These are phyloP conservation scores for Suillus ampliporus DNA, from an alignment of 768 basidiomycete genomes.

Conservation along the genomic window DNA sequence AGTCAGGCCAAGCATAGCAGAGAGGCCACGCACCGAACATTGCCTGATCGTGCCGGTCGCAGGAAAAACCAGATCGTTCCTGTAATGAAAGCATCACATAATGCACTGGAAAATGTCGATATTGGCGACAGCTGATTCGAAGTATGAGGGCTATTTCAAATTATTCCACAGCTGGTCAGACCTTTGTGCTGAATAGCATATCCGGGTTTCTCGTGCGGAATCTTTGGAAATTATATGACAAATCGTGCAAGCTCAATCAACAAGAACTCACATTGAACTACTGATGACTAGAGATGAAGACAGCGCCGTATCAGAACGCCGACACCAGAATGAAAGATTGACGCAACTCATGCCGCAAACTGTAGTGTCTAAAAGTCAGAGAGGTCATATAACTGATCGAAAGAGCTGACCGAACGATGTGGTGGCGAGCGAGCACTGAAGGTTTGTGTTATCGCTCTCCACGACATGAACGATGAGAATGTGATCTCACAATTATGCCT, in stretches of 20 bases:
- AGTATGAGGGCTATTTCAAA: not conserved
- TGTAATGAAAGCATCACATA: conserved; percentile 28
- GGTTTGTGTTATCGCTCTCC: conserved; percentile 9
- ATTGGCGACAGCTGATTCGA: conserved; percentile 14
- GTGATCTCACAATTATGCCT: not conserved
- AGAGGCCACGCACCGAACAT: conserved; percentile 16
- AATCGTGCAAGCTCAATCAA: not conserved
- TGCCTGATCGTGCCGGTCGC: conserved; percentile 15
- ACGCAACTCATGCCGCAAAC: conserved; percentile 23
- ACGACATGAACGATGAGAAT: not conserved
- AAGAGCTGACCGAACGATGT: conserved; percentile 18
- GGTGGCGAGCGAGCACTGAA: conserved; percentile 4
- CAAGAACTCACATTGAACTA: not conserved
- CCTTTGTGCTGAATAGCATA: conserved; percentile 13
- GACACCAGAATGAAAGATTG: not conserved
- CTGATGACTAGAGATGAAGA: conserved; percentile 5
- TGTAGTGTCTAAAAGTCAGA: not conserved
- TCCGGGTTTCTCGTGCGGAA: conserved; percentile 14
- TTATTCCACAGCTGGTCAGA: not conserved
- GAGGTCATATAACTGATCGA: not conserved
- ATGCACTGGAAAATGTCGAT: conserved; percentile 18
- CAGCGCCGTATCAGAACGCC: not conserved
- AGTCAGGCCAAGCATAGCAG: not conserved
- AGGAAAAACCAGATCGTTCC: conserved; percentile 21
- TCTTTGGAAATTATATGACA: conserved; percentile 8